phyloP scores from a whole-genome alignment of 371 early-diverging fungal genomes.

The Nematocida displodere region DNA sequence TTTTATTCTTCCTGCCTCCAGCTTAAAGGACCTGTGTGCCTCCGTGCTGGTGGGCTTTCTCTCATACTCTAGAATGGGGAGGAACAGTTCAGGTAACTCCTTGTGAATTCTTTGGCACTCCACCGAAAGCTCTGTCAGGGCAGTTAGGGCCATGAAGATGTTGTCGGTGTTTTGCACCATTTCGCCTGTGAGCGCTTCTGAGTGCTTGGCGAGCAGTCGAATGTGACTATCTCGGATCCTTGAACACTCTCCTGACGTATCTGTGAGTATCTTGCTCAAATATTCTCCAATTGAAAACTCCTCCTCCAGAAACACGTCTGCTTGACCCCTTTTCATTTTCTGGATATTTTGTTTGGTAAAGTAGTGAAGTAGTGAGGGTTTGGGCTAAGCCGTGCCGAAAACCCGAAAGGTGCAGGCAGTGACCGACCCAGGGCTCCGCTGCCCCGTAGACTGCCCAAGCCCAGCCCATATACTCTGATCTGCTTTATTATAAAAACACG shows the following conservation, averaged over 20 bases:
- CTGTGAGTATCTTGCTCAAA: slow-evolving; percentile 5
- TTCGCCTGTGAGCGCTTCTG: slow-evolving; percentile 28
- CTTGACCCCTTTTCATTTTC: not conserved
- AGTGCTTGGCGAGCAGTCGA: slow-evolving; percentile 2
- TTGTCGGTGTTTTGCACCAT: slow-evolving; percentile 7
- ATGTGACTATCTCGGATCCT: slow-evolving; percentile 28
- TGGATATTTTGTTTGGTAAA: not conserved
- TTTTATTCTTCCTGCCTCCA: slow-evolving; percentile 6
- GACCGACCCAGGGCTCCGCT: too few relatives aligned
- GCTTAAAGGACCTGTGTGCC: not conserved
- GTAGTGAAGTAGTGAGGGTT: not conserved
- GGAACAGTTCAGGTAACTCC: slow-evolving; percentile 47
- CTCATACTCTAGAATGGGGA: not conserved
- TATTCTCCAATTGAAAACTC: slow-evolving; percentile 40
- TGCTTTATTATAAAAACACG: slow-evolving; percentile 70
- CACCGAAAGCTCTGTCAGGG: not conserved
- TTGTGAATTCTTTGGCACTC: slow-evolving; percentile 9
- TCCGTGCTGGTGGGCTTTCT: not conserved
- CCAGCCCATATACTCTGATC: too few relatives aligned
- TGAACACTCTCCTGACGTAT: slow-evolving; percentile 26
- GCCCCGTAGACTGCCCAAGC: too few relatives aligned
- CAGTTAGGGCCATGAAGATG: not conserved
- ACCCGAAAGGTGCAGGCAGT: too few relatives aligned
- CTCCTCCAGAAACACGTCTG: slow-evolving; percentile 8
- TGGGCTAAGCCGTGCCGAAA: not conserved